Percentiles rank a stretch among this genome's conserved stretches.
These are phyloP conservation scores for Echeveria elegans DNA, from an alignment of 164 flowering plant genomes.

Conservation along the genomic window DNA sequence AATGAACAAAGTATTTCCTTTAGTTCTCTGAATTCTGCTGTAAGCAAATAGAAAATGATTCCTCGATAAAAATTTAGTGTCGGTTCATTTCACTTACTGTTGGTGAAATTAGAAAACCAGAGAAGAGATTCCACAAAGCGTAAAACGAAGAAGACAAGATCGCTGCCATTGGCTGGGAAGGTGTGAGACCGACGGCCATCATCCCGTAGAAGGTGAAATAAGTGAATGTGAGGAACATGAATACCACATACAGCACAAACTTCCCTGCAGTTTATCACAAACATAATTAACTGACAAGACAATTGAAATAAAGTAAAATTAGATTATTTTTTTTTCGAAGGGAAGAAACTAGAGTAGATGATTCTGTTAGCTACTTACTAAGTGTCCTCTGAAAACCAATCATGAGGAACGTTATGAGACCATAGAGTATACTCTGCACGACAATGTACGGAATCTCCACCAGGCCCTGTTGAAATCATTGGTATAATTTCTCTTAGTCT, in stretches of 20 bases:
- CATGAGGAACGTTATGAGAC: slow-evolving; percentile 77
- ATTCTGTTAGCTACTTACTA: slow-evolving; percentile 19
- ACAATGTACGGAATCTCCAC: slow-evolving; percentile 73
- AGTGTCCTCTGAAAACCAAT: slow-evolving; percentile 56
- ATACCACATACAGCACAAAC: slow-evolving; percentile 50
- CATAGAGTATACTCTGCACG: slow-evolving; percentile 56
- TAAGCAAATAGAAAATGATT: too few relatives aligned
- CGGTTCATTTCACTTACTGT: slow-evolving; percentile 36
- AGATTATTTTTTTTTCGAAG: too few relatives aligned
- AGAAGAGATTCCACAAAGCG: slow-evolving; percentile 86
- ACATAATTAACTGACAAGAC: too few relatives aligned
- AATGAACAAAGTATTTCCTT: neutral
- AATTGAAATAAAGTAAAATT: too few relatives aligned
- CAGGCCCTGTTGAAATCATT: slow-evolving; percentile 48
- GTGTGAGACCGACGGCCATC: slow-evolving; percentile 88
- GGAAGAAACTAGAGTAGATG: neutral
- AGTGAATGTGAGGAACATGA: slow-evolving; percentile 80
- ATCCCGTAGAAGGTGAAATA: slow-evolving; percentile 85
- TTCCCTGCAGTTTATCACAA: slow-evolving; percentile 43
- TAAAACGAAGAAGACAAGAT: slow-evolving; percentile 79
- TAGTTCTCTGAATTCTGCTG: too few relatives aligned
- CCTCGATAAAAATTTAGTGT: too few relatives aligned
- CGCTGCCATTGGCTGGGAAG: slow-evolving; percentile 61
- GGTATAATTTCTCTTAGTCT: neutral
- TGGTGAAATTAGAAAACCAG: slow-evolving; percentile 76